Conservation (phyloP, 2,329 filamentous ascomycete species). For the Arthrinium puccinioides region DNA sequence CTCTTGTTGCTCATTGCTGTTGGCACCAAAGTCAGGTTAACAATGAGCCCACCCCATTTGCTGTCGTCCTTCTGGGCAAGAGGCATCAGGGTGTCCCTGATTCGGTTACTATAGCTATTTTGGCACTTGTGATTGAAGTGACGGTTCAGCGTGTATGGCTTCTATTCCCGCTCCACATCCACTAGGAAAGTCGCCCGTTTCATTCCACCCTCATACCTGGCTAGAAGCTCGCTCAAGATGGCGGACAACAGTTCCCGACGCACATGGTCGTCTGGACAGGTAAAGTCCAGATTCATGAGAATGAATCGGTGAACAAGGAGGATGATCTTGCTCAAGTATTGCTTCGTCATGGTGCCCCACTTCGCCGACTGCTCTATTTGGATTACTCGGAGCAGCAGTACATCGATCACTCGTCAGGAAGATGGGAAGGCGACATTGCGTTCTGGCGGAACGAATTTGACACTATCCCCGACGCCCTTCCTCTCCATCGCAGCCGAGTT, state of each 20-base stretch:
- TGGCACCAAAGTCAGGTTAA: neutral
- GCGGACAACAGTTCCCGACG: slow-evolving; percentile 12
- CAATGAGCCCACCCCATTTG: neutral
- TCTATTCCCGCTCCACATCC: slow-evolving; percentile 16
- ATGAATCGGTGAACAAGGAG: slow-evolving; percentile 22
- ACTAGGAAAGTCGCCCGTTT: slow-evolving; percentile 16
- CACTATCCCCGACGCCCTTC: neutral
- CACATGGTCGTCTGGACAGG: slow-evolving; percentile 13
- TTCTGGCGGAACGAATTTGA: neutral
- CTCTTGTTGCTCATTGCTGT: neutral
- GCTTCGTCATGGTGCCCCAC: slow-evolving; percentile 18
- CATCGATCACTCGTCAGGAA: neutral
- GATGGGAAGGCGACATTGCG: neutral
- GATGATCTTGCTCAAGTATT: slow-evolving; percentile 20
- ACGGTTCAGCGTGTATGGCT: slow-evolving; percentile 22
- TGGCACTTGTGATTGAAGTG: too few relatives aligned
- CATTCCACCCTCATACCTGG: slow-evolving; percentile 16
- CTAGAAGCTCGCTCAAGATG: slow-evolving; percentile 13
- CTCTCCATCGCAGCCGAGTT: neutral
- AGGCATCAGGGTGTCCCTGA: neutral
- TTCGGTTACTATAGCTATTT: neutral
- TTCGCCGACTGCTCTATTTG: slow-evolving; percentile 12
- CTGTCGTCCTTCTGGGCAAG: neutral
- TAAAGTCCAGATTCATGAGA: slow-evolving; percentile 3
- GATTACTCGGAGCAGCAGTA: neutral